Conservation (phyloP, 106 monocot species). For the Dendrobium chrysotoxum region DNA sequence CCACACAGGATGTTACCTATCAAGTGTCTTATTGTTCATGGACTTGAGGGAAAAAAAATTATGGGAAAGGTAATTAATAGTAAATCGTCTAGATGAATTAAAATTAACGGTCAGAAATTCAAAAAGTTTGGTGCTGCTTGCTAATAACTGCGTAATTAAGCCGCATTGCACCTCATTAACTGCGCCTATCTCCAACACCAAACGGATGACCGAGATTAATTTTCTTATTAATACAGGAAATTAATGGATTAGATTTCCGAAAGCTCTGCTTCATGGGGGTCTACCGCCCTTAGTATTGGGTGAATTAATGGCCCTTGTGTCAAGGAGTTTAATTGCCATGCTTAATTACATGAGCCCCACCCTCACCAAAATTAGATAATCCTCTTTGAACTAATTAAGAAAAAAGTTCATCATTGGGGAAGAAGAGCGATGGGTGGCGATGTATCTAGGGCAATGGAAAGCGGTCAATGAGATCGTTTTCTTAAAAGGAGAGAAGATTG, state of each 20-base stretch:
- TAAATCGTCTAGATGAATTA: no score
- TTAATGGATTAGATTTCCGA: conserved; percentile 4
- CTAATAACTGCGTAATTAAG: conserved; percentile 5
- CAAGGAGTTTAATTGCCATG: background rate
- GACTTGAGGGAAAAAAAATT: no score
- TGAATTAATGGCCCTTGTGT: background rate
- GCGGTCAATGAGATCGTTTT: no score
- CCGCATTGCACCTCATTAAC: background rate
- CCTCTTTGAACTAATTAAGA: no score
- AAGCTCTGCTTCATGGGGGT: background rate
- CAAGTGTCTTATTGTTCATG: no score
- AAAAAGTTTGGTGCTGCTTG: background rate
- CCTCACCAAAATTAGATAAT: background rate
- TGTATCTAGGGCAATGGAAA: no score
- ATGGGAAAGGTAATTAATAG: no score
- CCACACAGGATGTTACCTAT: no score
- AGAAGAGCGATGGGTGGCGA: no score
- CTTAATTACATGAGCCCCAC: background rate
- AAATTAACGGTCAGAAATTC: background rate
- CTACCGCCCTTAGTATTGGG: background rate
- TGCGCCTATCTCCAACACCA: background rate
- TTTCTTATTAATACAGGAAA: background rate
- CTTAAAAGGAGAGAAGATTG: no score
- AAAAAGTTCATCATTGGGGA: no score
- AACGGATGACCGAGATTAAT: background rate